Conservation (phyloP, 2,329 filamentous ascomycete genomes). For the Tolypocladium ovalisporum region DNA sequence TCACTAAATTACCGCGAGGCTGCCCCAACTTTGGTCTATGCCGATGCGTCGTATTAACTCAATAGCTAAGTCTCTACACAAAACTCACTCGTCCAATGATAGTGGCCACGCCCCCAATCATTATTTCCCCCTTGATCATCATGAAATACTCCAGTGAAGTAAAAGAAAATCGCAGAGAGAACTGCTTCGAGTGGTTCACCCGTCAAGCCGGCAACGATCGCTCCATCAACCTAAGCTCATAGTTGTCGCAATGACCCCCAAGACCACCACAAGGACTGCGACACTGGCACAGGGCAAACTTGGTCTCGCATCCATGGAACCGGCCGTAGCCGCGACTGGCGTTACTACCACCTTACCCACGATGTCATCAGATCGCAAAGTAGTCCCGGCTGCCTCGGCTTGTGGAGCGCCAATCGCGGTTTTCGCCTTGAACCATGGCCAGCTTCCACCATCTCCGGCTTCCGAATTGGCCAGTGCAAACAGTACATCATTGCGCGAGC, state of each 20-base stretch:
- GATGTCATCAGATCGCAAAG: neutral
- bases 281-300: neutral
- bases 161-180: slow-evolving; percentile 1
- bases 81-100: slow-evolving; percentile 8
- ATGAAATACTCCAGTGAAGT: slow-evolving; percentile 6
- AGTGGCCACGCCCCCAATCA: slow-evolving; percentile 6
- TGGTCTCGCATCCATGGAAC: neutral
- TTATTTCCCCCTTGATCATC: slow-evolving; percentile 7
- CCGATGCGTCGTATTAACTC: too few species aligned
- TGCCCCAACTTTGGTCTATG: too few species aligned
- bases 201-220: too few species aligned
- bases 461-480: neutral
- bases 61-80: slow-evolving; percentile 7
- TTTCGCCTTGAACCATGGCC: neutral
- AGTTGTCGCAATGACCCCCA: too few species aligned
- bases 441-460: neutral
- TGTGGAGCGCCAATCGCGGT: neutral
- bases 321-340: neutral
- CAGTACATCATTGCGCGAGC: neutral
- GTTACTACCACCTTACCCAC: neutral
- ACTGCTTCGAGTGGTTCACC: too few species aligned
- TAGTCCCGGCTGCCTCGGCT: neutral
- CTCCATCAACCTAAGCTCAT: neutral
- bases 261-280: neutral
- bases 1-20: too few species aligned